A percentile compares a stretch with the other conserved stretches of the same genome.
Conservation (phyloP, 768 basidiomycete species). For the Mycena alexandri region DNA sequence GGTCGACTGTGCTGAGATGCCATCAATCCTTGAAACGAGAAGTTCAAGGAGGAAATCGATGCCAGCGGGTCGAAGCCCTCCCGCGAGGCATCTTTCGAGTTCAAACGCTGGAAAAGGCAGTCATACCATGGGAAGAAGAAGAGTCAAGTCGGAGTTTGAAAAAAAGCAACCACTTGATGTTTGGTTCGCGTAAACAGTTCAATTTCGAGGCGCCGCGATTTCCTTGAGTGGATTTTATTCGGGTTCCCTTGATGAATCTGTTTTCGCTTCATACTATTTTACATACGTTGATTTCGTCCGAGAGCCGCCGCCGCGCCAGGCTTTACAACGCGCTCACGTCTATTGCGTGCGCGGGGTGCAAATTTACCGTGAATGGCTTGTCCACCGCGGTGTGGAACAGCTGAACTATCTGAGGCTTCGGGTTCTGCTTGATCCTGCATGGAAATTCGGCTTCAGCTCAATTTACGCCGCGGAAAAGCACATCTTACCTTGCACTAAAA, state of each 20-base stretch:
- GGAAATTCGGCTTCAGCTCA: not conserved
- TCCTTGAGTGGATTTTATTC: no score
- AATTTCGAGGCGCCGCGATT: no score
- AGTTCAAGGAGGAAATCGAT: not conserved
- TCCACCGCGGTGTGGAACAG: conserved; percentile 34
- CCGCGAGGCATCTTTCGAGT: conserved; percentile 5
- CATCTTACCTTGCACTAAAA: conserved; percentile 33
- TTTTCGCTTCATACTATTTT: no score
- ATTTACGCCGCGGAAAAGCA: no score
- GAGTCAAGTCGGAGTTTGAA: not conserved
- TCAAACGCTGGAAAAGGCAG: not conserved
- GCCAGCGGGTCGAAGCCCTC: not conserved
- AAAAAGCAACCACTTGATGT: not conserved
- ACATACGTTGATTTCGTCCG: no score
- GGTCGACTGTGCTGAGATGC: not conserved
- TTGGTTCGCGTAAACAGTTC: no score
- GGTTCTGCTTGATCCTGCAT: conserved; percentile 20
- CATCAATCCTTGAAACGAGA: not conserved
- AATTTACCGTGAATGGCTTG: conserved; percentile 22
- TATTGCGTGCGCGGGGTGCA: conserved; percentile 3
- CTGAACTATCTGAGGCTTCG: conserved; percentile 32
- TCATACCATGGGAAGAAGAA: not conserved
- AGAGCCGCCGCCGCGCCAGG: no score
- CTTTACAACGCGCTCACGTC: conserved; percentile 11
- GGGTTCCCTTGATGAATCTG: no score